Evolutionary conservation across 352 stramenopile genomes (phyloP).

Genomic region (Pythium diclinum): DNA sequence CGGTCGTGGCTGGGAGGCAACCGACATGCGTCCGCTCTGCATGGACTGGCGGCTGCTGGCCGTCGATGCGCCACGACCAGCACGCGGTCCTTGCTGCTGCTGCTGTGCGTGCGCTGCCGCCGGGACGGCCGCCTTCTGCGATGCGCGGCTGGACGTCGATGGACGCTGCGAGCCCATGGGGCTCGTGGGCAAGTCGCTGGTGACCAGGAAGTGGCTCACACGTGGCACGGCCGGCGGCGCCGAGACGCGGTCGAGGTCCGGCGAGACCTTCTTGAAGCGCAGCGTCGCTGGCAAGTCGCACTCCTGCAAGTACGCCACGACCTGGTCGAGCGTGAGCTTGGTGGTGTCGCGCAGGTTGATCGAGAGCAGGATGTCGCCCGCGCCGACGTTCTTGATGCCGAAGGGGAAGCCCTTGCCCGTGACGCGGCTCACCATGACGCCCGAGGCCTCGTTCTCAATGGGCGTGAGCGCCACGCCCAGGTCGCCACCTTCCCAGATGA

Average conservation of each 20-base stretch:
- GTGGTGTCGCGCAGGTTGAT: constrained; percentile 84
- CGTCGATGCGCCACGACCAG: constrained; percentile 8
- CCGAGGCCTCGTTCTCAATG: constrained; percentile 45
- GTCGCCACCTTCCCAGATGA: constrained; percentile 87
- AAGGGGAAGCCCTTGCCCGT: constrained; percentile 87
- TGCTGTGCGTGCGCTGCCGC: background rate
- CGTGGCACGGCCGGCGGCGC: constrained; percentile 39
- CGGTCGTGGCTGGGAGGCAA: constrained; percentile 22
- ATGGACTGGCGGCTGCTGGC: constrained; percentile 24
- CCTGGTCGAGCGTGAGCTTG: constrained; percentile 74
- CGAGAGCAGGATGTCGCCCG: constrained; percentile 74
- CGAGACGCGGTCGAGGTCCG: constrained; percentile 38
- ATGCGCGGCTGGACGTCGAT: constrained; percentile 12
- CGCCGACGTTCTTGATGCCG: constrained; percentile 85
- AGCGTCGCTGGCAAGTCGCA: constrained; percentile 83
- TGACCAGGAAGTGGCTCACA: constrained; percentile 70
- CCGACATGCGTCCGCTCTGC: constrained; percentile 28
- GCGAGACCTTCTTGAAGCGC: constrained; percentile 82
- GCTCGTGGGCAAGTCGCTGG: constrained; percentile 53
- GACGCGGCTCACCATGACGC: constrained; percentile 76
- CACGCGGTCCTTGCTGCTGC: constrained; percentile 7
- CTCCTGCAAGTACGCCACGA: constrained; percentile 78
- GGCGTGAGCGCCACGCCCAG: constrained; percentile 81
- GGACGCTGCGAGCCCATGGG: constrained; percentile 37
- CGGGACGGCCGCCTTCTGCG: constrained; percentile 14